These are phyloP conservation scores for Fusarium nelsonii DNA, from an alignment of 2,329 filamentous ascomycete genomes.

Conservation along the genomic window DNA sequence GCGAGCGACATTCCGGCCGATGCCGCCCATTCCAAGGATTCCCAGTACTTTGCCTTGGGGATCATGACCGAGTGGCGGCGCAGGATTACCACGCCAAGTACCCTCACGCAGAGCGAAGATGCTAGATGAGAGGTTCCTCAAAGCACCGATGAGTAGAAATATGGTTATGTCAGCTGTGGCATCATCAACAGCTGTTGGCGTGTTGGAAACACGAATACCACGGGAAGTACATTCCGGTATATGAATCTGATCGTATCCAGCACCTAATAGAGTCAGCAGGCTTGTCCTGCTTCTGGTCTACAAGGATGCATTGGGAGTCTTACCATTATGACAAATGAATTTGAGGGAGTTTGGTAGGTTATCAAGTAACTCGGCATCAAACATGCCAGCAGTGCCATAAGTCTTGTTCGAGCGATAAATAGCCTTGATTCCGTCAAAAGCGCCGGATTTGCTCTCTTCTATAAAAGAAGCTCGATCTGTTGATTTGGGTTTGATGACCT, in stretches of 20 bases:
- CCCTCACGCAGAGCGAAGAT: conserved; percentile 75
- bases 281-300: neutral
- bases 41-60: conserved; percentile 83
- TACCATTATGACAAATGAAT: conserved; percentile 73
- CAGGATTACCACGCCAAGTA: conserved; percentile 72
- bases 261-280: conserved; percentile 62
- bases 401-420: conserved; percentile 80
- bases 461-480: conserved; percentile 76
- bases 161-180: conserved; percentile 85
- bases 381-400: conserved; percentile 71
- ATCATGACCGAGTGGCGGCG: conserved; percentile 76
- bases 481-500: conserved; percentile 72
- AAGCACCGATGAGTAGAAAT: conserved; percentile 83
- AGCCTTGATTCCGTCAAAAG: conserved; percentile 73
- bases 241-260: conserved; percentile 88
- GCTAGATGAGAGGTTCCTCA: conserved; percentile 77
- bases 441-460: conserved; percentile 72
- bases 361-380: conserved; percentile 78
- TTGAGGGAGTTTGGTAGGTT: conserved; percentile 65
- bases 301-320: neutral
- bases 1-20: conserved; percentile 80
- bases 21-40: conserved; percentile 88
- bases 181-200: conserved; percentile 84
- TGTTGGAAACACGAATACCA: conserved; percentile 80
- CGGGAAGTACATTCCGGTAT: conserved; percentile 76